Evolutionary conservation across 495 filamentous ascomycete species (phyloP).

Genomic region (Antarctomyces pellizariae): DNA sequence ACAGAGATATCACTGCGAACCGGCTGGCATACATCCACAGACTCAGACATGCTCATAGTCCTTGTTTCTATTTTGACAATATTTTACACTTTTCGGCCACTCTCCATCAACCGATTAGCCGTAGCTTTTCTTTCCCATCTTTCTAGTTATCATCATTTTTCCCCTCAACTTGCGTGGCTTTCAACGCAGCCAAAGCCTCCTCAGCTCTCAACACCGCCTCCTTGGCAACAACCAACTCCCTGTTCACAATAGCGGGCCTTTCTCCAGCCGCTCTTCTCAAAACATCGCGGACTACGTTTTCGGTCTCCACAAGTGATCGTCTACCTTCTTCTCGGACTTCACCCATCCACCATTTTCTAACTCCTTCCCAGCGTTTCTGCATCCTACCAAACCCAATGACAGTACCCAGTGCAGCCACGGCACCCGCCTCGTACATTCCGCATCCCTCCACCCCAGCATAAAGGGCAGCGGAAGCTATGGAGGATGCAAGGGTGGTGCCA

Average conservation of each 20-base stretch:
- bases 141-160: too few relatives aligned
- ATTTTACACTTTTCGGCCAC: too few relatives aligned
- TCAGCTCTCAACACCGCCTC: conserved; percentile 28
- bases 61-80: too few relatives aligned
- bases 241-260: conserved; percentile 14
- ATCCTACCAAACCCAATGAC: conserved; percentile 49
- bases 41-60: too few relatives aligned
- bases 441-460: conserved; percentile 17
- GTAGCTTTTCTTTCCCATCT: too few relatives aligned
- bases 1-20: too few relatives aligned
- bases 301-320: conserved; percentile 41
- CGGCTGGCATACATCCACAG: too few relatives aligned
- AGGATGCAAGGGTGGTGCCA: conserved; percentile 43
- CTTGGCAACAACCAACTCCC: conserved; percentile 23
- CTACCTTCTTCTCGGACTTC: conserved; percentile 64
- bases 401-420: conserved; percentile 55
- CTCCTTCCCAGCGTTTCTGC: conserved; percentile 58
- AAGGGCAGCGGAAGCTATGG: conserved; percentile 18
- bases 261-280: conserved; percentile 25
- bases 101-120: too few relatives aligned
- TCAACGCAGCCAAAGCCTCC: conserved; percentile 15
- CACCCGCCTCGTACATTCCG: conserved; percentile 49
- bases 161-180: too few relatives aligned
- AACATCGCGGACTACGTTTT: conserved; percentile 33
- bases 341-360: conserved; percentile 44